Percentiles rank a stretch among this genome's conserved stretches.
Conservation (phyloP, 2,329 filamentous ascomycete genomes). For the Hawksworthiomyces lignivorus region DNA sequence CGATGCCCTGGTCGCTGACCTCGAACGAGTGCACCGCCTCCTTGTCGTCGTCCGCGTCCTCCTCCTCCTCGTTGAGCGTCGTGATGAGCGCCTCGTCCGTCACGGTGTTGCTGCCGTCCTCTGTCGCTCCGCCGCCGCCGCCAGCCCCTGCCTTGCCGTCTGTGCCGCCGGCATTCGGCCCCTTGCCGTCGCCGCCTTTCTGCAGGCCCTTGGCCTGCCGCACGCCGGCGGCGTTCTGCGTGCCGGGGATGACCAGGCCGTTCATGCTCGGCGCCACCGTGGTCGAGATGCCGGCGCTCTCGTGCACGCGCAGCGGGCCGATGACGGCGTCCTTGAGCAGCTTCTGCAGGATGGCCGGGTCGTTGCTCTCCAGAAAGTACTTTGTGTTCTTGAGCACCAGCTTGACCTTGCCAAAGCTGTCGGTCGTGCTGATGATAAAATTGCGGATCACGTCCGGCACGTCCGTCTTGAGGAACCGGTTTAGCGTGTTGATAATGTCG, state of each 20-base stretch:
- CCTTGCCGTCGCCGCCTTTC: neutral
- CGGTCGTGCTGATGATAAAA: slow-evolving; percentile 73
- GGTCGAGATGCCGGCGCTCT: slow-evolving; percentile 59
- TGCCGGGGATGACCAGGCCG: slow-evolving; percentile 85
- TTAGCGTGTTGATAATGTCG: slow-evolving; percentile 84
- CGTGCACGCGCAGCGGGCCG: slow-evolving; percentile 66
- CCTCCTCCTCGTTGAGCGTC: slow-evolving; percentile 55
- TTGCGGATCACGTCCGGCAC: slow-evolving; percentile 71
- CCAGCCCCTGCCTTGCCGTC: neutral
- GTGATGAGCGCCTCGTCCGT: slow-evolving; percentile 45
- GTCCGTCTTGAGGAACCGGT: slow-evolving; percentile 81
- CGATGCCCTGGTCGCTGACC: slow-evolving; percentile 73
- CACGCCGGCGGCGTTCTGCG: slow-evolving; percentile 83
- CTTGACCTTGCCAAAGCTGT: slow-evolving; percentile 92
- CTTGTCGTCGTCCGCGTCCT: slow-evolving; percentile 73
- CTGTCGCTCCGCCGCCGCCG: neutral
- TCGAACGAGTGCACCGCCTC: slow-evolving; percentile 91
- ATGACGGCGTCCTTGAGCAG: slow-evolving; percentile 82
- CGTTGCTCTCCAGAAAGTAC: slow-evolving; percentile 88
- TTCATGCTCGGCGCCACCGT: slow-evolving; percentile 80
- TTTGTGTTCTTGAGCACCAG: slow-evolving; percentile 90
- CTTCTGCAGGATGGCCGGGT: slow-evolving; percentile 76
- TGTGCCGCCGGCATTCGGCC: neutral
- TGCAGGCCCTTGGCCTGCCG: slow-evolving; percentile 54
- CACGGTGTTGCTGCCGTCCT: slow-evolving; percentile 26